These are phyloP conservation scores for Tephrocybe sp. DNA, from an alignment of 768 basidiomycete species.

Conservation along the genomic window DNA sequence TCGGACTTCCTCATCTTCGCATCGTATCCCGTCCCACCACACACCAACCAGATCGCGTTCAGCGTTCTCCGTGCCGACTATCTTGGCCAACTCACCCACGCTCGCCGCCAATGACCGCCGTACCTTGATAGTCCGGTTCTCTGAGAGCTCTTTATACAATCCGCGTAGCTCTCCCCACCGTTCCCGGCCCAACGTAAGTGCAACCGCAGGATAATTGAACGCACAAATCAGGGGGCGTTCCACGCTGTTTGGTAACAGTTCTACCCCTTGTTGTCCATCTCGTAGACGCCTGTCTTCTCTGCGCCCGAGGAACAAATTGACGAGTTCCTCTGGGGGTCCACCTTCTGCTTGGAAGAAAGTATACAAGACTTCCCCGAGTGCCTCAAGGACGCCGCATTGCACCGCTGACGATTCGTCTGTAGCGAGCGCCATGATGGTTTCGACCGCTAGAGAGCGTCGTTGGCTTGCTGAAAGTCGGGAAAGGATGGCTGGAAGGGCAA, in stretches of 20 bases:
- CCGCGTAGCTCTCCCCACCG: constrained; percentile 76
- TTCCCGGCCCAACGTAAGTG: constrained; percentile 69
- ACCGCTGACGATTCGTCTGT: constrained; percentile 65
- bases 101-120: constrained; percentile 83
- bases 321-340: constrained; percentile 72
- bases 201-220: constrained; percentile 91
- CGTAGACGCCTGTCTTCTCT: constrained; percentile 39
- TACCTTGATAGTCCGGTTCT: constrained; percentile 60
- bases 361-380: constrained; percentile 86
- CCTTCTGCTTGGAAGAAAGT: constrained; percentile 64
- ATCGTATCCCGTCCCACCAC: constrained; percentile 60
- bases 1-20: constrained; percentile 68
- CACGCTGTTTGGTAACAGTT: constrained; percentile 58
- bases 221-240: constrained; percentile 77
- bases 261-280: constrained; percentile 37
- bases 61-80: constrained; percentile 73
- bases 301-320: constrained; percentile 75
- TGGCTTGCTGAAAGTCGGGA: constrained; percentile 56
- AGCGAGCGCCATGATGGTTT: constrained; percentile 60
- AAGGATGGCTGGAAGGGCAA: constrained; percentile 79
- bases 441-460: constrained; percentile 63
- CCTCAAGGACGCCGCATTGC: constrained; percentile 77
- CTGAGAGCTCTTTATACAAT: constrained; percentile 63
- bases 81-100: constrained; percentile 83
- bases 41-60: constrained; percentile 66